Conservation (phyloP, 371 early-diverging fungal species). For the Rhizopus arrhizus region DNA sequence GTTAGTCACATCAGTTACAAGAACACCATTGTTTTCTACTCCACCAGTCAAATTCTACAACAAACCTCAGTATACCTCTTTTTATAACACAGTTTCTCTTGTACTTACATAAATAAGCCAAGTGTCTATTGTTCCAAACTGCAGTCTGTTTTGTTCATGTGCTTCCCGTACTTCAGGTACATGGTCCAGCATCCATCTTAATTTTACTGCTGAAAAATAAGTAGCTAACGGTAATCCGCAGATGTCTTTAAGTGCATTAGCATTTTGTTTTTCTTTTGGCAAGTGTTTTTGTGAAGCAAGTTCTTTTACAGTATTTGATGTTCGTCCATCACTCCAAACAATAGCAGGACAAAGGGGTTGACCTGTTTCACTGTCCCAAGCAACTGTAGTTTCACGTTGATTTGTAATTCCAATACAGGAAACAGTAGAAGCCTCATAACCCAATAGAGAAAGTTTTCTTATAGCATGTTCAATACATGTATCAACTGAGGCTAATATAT, state of each 20-base stretch:
- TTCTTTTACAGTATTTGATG: slow-evolving; percentile 71
- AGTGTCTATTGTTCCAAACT: slow-evolving; percentile 92
- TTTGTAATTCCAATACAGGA: slow-evolving; percentile 91
- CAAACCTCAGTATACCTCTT: slow-evolving; percentile 59
- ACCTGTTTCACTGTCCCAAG: slow-evolving; percentile 87
- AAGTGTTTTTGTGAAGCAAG: slow-evolving; percentile 34
- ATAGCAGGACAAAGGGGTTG: slow-evolving; percentile 86
- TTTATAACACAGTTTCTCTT: slow-evolving; percentile 22
- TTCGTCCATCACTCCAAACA: slow-evolving; percentile 94
- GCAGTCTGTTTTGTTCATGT: slow-evolving; percentile 32
- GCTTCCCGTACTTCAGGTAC: slow-evolving; percentile 64
- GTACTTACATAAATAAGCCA: slow-evolving; percentile 67
- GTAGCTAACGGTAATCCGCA: slow-evolving; percentile 92
- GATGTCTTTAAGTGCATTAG: slow-evolving; percentile 51
- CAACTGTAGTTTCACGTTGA: slow-evolving; percentile 92
- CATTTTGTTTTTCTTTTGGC: slow-evolving; percentile 35
- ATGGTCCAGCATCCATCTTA: slow-evolving; percentile 92
- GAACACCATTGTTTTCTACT: slow-evolving; percentile 65
- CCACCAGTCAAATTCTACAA: slow-evolving; percentile 80
- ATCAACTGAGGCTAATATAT: slow-evolving; percentile 75
- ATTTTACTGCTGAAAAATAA: slow-evolving; percentile 92
- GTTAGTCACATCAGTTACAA: slow-evolving; percentile 94
- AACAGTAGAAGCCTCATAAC: slow-evolving; percentile 63
- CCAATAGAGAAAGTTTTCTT: slow-evolving; percentile 63
- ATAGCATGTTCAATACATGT: slow-evolving; percentile 73